A percentile compares a stretch with the other conserved stretches of the same genome.
phyloP scores from a whole-genome alignment of 768 basidiomycete species.

The Russula olivacea region DNA sequence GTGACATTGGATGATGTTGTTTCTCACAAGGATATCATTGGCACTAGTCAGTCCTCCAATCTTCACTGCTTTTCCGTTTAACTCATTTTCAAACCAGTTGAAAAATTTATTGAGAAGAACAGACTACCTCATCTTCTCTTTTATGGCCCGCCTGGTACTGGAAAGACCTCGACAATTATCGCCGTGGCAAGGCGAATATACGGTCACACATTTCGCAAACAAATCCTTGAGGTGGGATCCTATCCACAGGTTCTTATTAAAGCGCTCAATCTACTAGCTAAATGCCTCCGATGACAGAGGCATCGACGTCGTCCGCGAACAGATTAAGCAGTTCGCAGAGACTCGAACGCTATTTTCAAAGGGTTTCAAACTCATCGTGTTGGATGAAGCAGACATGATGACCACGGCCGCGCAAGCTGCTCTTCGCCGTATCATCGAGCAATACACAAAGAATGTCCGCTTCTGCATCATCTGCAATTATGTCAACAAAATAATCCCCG shows the following conservation, averaged over 20 bases:
- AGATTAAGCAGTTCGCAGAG: conserved; percentile 98
- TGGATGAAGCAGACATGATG: conserved; percentile 99
- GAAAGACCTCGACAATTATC: conserved; percentile 95
- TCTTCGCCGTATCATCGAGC: conserved; percentile 93
- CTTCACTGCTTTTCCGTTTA: neutral
- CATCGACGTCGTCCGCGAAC: conserved; percentile 97
- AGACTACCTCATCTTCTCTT: conserved; percentile 91
- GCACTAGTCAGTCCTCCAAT: conserved; percentile 62
- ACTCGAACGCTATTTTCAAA: conserved; percentile 88
- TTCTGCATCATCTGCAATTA: conserved; percentile 99
- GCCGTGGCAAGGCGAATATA: conserved; percentile 95
- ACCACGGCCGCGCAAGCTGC: conserved; percentile 96
- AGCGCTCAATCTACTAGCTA: conserved; percentile 45
- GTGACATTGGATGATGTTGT: conserved; percentile 90
- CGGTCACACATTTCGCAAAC: conserved; percentile 77
- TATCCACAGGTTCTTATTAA: neutral
- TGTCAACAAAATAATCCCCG: conserved; percentile 97
- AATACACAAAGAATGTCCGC: conserved; percentile 96
- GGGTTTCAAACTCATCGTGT: conserved; percentile 94
- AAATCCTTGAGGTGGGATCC: conserved; percentile 78
- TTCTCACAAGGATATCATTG: conserved; percentile 92
- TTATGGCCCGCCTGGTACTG: conserved; percentile 97
- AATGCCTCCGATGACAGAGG: conserved; percentile 99
- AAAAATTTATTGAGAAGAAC: conserved; percentile 94
- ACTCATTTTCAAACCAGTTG: conserved; percentile 49